Percentiles rank a stretch among this genome's conserved stretches.
These are phyloP conservation scores for Pythium sp. DNA, from an alignment of 352 stramenopile genomes.

Conservation along the genomic window DNA sequence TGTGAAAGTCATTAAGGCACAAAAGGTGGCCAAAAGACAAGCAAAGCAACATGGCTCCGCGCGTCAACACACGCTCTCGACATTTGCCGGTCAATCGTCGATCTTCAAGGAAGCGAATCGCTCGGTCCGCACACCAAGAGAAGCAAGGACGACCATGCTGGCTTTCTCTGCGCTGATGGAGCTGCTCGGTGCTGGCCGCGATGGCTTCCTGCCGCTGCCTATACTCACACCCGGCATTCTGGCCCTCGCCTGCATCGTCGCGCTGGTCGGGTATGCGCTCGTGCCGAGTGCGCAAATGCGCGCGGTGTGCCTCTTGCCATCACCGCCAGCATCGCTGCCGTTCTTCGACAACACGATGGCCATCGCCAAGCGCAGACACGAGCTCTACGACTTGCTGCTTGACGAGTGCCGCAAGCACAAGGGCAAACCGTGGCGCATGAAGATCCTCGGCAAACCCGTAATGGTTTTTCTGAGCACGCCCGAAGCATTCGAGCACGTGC, in stretches of 20 bases:
- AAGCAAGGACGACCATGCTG: not conserved
- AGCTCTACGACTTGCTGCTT: conserved; percentile 14
- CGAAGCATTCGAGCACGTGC: conserved; percentile 27
- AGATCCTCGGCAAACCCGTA: conserved; percentile 6
- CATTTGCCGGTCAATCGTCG: too few species aligned
- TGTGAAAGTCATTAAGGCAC: too few species aligned
- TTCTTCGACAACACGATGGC: not conserved
- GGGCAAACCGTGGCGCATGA: conserved; percentile 14
- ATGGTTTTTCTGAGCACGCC: conserved; percentile 24
- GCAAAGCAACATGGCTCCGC: too few species aligned
- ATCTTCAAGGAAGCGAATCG: too few species aligned
- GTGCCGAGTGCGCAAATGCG: not conserved
- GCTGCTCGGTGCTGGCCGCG: not conserved
- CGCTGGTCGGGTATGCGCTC: not conserved
- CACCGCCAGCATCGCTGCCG: not conserved
- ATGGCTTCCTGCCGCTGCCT: not conserved
- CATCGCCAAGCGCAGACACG: not conserved
- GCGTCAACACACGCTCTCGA: too few species aligned
- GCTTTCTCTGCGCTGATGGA: not conserved
- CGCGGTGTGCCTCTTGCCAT: not conserved
- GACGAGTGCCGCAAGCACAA: conserved; percentile 28
- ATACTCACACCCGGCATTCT: not conserved
- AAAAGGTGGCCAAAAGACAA: too few species aligned
- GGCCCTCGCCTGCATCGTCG: not conserved
- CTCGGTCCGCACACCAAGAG: too few species aligned